phyloP scores from a whole-genome alignment of 148 eudicot species.

The Rhododendron molle region DNA sequence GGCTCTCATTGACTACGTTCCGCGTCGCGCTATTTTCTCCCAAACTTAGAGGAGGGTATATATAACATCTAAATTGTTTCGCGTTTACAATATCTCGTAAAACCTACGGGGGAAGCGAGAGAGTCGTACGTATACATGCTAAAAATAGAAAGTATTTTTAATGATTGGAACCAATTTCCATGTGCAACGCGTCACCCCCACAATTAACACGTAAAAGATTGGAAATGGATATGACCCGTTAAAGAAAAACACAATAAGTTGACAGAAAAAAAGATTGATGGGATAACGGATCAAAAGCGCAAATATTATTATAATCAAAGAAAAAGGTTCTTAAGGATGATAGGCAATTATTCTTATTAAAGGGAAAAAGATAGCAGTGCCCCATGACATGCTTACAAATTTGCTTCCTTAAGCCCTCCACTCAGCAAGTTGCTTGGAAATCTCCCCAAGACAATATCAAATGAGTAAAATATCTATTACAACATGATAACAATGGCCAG shows the following conservation, averaged over 20 bases:
- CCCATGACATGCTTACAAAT: not conserved
- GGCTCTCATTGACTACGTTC: too few species aligned
- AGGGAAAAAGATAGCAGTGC: not conserved
- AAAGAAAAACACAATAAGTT: not conserved
- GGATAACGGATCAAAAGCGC: not conserved
- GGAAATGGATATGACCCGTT: not conserved
- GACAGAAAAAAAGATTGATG: not conserved
- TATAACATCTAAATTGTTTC: too few species aligned
- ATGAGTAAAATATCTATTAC: not conserved
- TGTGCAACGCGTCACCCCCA: not conserved
- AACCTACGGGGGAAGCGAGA: not conserved
- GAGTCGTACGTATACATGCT: not conserved
- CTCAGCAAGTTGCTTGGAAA: not conserved
- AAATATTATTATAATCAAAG: not conserved
- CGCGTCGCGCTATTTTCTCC: too few species aligned
- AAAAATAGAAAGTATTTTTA: not conserved
- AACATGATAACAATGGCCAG: not conserved
- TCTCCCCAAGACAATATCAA: not conserved
- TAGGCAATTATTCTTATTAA: not conserved
- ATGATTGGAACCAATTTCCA: not conserved
- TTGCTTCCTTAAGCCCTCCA: not conserved
- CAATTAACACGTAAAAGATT: not conserved
- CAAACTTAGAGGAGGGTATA: too few species aligned
- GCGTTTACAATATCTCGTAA: too few species aligned
- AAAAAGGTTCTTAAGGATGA: not conserved